Conservation (phyloP, 2,329 filamentous ascomycete genomes). For the Ceratocystis alfenasii region DNA sequence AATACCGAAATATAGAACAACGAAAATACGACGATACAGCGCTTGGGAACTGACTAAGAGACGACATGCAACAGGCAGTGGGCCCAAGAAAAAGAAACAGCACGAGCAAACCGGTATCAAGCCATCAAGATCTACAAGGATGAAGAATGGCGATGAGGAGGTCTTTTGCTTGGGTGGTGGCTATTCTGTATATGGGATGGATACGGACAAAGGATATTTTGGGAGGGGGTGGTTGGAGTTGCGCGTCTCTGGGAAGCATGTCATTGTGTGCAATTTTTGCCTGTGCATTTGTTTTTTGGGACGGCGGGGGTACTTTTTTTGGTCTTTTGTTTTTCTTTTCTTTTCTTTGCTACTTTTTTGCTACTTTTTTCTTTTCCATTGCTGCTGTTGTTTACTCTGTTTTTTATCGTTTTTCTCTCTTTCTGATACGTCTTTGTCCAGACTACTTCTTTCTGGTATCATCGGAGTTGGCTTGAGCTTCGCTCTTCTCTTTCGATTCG, state of each 20-base stretch:
- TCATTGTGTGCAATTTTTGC: conserved; percentile 18
- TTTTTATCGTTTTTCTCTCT: conserved; percentile 9
- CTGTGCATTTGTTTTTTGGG: conserved; percentile 16
- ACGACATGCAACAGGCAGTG: neutral
- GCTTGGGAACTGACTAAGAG: neutral
- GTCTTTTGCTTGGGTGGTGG: conserved; percentile 14
- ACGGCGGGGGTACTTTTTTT: conserved; percentile 20
- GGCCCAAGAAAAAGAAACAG: neutral
- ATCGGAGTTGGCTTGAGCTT: conserved; percentile 18
- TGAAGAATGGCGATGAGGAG: neutral
- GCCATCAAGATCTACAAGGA: conserved; percentile 3
- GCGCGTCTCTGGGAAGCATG: conserved; percentile 20
- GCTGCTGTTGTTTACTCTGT: conserved; percentile 22
- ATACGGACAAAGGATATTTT: conserved; percentile 17
- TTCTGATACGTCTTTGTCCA: conserved; percentile 23
- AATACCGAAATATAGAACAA: neutral
- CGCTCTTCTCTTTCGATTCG: conserved; percentile 18
- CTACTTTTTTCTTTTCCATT: conserved; percentile 21
- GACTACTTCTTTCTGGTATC: conserved; percentile 22
- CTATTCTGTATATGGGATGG: conserved; percentile 19
- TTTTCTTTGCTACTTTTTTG: conserved; percentile 22
- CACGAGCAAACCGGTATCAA: conserved; percentile 8
- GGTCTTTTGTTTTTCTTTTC: conserved; percentile 5
- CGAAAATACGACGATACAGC: conserved; percentile 2
- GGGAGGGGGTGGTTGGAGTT: conserved; percentile 17